A percentile compares a stretch with the other conserved stretches of the same genome.
Evolutionary conservation across 1,139 yeast species (phyloP).

Genomic region (Waltiozyma sp.): DNA sequence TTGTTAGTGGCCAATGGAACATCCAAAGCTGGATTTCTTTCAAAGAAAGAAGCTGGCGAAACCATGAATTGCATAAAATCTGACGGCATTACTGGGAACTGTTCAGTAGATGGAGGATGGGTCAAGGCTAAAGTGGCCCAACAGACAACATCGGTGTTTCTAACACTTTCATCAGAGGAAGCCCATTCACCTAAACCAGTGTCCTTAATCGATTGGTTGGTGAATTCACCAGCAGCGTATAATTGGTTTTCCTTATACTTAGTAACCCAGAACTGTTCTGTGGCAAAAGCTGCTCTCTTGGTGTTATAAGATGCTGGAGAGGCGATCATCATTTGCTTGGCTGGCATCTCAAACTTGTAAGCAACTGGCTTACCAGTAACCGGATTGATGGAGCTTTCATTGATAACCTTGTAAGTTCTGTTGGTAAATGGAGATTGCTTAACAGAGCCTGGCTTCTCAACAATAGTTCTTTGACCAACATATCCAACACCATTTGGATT

Average conservation of each 20-base stretch:
- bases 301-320: constrained; percentile 38
- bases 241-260: constrained; percentile 45
- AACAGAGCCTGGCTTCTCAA: constrained; percentile 63
- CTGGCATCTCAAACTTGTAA: constrained; percentile 70
- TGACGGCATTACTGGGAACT: constrained; percentile 90
- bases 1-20: constrained; percentile 63
- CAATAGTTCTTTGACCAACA: constrained; percentile 47
- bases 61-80: constrained; percentile 63
- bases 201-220: constrained; percentile 46
- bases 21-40: constrained; percentile 74
- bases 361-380: constrained; percentile 71
- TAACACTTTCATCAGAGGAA: constrained; percentile 56
- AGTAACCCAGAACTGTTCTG: constrained; percentile 52
- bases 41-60: constrained; percentile 70
- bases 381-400: constrained; percentile 70
- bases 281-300: constrained; percentile 48
- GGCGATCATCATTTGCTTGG: constrained; percentile 56
- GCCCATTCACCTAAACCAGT: constrained; percentile 50
- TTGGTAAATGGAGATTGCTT: constrained; percentile 71
- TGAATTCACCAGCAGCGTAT: constrained; percentile 56
- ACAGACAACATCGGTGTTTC: constrained; percentile 71
- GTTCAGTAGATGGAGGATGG: constrained; percentile 81
- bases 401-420: constrained; percentile 70
- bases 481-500: constrained; percentile 76
- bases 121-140: constrained; percentile 88